These are phyloP conservation scores for Aspergillus incahuasiensis DNA, from an alignment of 495 filamentous ascomycete genomes.

Conservation along the genomic window DNA sequence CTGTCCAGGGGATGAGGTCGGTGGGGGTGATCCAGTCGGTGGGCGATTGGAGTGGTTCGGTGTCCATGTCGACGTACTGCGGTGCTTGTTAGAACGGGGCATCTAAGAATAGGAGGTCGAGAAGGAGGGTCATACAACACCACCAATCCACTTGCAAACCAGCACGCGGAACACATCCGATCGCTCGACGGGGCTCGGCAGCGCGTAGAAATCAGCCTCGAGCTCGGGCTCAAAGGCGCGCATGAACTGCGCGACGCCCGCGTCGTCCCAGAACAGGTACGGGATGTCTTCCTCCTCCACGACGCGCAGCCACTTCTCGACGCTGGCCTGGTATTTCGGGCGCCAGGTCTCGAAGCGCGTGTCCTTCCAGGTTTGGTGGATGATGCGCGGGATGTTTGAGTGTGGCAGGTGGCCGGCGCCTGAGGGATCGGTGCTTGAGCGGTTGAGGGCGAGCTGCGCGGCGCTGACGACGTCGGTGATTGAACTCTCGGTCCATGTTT, in stretches of 20 bases:
- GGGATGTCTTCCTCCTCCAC: slow-evolving; percentile 12
- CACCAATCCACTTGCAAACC: slow-evolving; percentile 20
- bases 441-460: slow-evolving; percentile 5
- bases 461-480: slow-evolving; percentile 11
- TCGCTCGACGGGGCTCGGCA: slow-evolving; percentile 16
- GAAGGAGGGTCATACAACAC: slow-evolving; percentile 7
- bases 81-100: background rate
- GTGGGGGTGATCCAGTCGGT: slow-evolving; percentile 7
- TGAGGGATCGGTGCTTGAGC: background rate
- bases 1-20: slow-evolving; percentile 14
- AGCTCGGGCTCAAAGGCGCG: slow-evolving; percentile 7
- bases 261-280: slow-evolving; percentile 19
- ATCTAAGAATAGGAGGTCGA: background rate
- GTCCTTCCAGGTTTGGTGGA: slow-evolving; percentile 20
- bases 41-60: slow-evolving; percentile 11
- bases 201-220: slow-evolving; percentile 2
- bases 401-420: slow-evolving; percentile 6
- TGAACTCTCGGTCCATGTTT: slow-evolving; percentile 1
- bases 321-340: slow-evolving; percentile 5
- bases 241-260: slow-evolving; percentile 12
- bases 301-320: slow-evolving; percentile 16
- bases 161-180: slow-evolving; percentile 19
- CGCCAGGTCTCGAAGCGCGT: slow-evolving; percentile 14
- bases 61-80: slow-evolving; percentile 23
- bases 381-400: slow-evolving; percentile 16